Conservation (phyloP, 1,284 basidiomycete genomes). For the Rhizoctonia solani region DNA sequence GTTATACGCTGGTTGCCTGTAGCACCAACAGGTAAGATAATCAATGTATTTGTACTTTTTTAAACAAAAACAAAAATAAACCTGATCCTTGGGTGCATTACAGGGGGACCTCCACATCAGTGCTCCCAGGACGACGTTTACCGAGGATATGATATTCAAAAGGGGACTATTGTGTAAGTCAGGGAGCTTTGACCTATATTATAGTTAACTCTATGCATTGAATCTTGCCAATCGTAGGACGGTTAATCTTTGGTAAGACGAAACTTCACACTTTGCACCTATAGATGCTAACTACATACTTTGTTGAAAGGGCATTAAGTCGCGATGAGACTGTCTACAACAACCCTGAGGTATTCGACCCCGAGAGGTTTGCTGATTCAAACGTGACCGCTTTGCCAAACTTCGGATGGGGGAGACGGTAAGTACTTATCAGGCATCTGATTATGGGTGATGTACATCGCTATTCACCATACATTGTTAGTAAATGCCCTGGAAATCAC, state of each 20-base stretch:
- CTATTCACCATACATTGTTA: neutral
- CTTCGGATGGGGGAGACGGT: conserved; percentile 20
- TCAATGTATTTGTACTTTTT: no score
- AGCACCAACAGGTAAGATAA: conserved; percentile 1
- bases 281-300: no score
- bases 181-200: neutral
- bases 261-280: no score
- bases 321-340: neutral
- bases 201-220: neutral
- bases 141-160: no score
- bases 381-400: neutral
- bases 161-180: neutral
- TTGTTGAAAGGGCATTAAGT: conserved; percentile 18
- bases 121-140: neutral
- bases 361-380: conserved; percentile 9
- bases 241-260: conserved; percentile 17
- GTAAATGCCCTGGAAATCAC: conserved; percentile 31
- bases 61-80: no score
- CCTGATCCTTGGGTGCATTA: no score
- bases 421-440: neutral
- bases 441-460: no score
- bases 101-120: neutral
- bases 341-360: conserved; percentile 6
- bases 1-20: conserved; percentile 5
- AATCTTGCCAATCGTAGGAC: no score